Conservation (phyloP, 345 rosid species). For the Syzygium grande region DNA sequence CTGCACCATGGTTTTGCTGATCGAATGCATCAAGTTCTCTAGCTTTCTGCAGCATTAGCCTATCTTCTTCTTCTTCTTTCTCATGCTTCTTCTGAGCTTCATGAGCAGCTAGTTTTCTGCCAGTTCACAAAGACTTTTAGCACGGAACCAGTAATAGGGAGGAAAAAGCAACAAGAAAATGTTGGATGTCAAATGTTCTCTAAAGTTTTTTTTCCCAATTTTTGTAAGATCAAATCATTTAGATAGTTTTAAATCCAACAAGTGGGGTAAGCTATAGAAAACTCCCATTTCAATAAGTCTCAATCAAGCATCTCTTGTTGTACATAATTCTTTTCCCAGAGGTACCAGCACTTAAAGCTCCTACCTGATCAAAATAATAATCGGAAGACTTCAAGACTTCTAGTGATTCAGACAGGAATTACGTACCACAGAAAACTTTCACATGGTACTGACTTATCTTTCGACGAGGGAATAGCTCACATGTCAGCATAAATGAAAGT, state of each 20-base stretch:
- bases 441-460: background rate
- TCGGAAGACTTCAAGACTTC: background rate
- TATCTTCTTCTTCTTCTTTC: conserved; percentile 84
- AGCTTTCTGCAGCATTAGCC: conserved; percentile 52
- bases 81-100: conserved; percentile 64
- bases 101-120: conserved; percentile 74
- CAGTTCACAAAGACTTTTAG: background rate
- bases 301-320: background rate
- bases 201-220: background rate
- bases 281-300: background rate
- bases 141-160: background rate
- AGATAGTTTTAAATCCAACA: background rate
- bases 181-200: background rate
- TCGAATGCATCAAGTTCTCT: conserved; percentile 88
- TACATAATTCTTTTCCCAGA: background rate
- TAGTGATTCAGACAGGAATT: background rate
- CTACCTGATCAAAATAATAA: background rate
- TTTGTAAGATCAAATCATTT: background rate
- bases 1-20: conserved; percentile 94
- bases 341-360: background rate
- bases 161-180: background rate
- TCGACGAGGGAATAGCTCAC: background rate
- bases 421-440: background rate
- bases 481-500: background rate
- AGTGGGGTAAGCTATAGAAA: background rate